Evolutionary conservation across 2,329 filamentous ascomycete genomes (phyloP), one percentile per base, ranked within the genome.

Genomic region (Penicillium concentricum): DNA sequence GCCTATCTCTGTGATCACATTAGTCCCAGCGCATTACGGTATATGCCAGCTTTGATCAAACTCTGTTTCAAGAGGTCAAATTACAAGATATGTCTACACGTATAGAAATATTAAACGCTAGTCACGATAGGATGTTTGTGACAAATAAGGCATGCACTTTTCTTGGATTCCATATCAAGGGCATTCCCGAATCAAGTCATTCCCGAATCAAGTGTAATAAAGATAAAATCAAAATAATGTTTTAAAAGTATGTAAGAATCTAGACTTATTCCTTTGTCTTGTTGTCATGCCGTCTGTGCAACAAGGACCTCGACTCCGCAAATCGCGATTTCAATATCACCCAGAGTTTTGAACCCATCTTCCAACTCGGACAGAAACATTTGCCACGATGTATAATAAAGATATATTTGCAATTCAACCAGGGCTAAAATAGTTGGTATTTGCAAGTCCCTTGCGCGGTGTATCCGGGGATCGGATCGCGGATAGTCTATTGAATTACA

Each of bases 381-480:
- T 50, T 38, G 45, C 30, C 38, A 44, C 45, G 28, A 50, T 45
- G 18, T 24, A 20, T 24, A 20, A 30, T 39, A 42, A 16, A 34
- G 39, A 10, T 38, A 59, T 28, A 49, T 61, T 50, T 50, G 12
- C 28, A 61, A 63, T 42, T 12, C 22, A 43, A 47, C 52, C 50
- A 41, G 48, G 54, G 55, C 42, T 30, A 44, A 59, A 35, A 35
- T 47, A 24, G 15, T 46, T 46, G 44, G 57, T 64, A 61, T 61
- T 55, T 61, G n/a, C 54, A 44, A 44, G 50, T 59, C 59, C 64
- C 65, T 66, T 68, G 59, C 66, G 47, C 52, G 20, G 46, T 44
- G 39, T 30, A 51, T 43, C n/a, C 35, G 38, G 39, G 45, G 53
- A 60, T 54, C 59, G 58, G 56, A 56, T 51, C 58, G 58, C 49